Evolutionary conservation across 2,329 filamentous ascomycete genomes (phyloP), one percentile per base, ranked within the genome.

Genomic region (Aspergillus caelatus): DNA sequence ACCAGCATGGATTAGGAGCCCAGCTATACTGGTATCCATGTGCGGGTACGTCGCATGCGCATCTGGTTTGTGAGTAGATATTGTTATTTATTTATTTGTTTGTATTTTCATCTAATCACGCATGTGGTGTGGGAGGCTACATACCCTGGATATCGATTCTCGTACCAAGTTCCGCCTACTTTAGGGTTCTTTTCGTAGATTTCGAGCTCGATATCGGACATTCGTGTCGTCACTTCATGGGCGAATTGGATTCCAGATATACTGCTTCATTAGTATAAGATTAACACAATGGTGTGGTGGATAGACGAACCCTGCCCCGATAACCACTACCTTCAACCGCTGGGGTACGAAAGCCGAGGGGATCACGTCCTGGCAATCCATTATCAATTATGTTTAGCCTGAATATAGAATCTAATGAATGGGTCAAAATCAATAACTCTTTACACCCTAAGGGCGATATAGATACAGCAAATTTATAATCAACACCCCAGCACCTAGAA

Each of bases 11-110:
- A 28, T 65, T 65, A 0, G 60, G 57, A 10, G 57, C 54, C 21
- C 56, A 65, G 3, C 61, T 61, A 39, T 48, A 62, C 26, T 56
- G 57, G 41, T 65, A 65, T 11, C 46, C 50, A 26, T 65, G 63
- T 2, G 61, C 39, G 12, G 63, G 61, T 16, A 65, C 55, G 23
- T 65, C 63, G 19, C 62, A 64, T 28, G 61, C 52, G 32, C 36
- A 58, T 30, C 39, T 45, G 12, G 11, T 7, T 21, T 12, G 16
- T 43, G 6, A 26, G 21, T 7, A 14, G 28, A 12, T 16, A 30
- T 32, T 30, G 4, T 53, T n/a, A 32, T 3, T 30, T 28, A 19
- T 21, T 28, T 26, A 26, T 26, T n/a, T 9, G 1, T 11, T 26
- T 10, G 3, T 4, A 11, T 32, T 32, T 11, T 32, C 10, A 3